These are phyloP conservation scores for Eucalyptus tenuipes DNA, from an alignment of 345 rosid species.

Conservation along the genomic window DNA sequence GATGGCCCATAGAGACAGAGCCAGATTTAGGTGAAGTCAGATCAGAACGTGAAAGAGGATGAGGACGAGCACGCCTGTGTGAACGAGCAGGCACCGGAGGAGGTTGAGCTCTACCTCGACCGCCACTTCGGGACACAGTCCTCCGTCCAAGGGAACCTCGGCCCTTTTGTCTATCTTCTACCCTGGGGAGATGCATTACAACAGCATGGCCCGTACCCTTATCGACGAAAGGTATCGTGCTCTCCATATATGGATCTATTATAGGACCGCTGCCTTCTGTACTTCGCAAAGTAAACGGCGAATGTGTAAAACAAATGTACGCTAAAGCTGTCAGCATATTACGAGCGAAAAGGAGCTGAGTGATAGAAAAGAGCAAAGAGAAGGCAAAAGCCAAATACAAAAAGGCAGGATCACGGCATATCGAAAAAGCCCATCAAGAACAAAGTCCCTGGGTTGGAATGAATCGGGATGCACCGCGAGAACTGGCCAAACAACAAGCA, in stretches of 20 bases:
- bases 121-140: slow-evolving; percentile 12
- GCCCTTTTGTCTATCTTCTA: background rate
- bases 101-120: slow-evolving; percentile 9
- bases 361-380: background rate
- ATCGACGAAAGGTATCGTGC: slow-evolving; percentile 3
- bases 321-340: background rate
- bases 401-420: background rate
- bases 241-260: slow-evolving; percentile 16
- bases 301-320: background rate
- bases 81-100: slow-evolving; percentile 1
- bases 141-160: slow-evolving; percentile 7
- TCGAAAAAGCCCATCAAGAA: background rate
- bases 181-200: background rate
- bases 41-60: background rate
- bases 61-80: background rate
- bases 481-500: background rate
- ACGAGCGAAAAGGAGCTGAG: background rate
- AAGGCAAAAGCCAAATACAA: background rate
- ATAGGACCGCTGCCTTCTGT: slow-evolving; percentile 34
- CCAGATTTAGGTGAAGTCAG: background rate
- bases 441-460: background rate
- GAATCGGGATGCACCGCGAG: background rate
- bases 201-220: slow-evolving; percentile 2
- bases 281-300: background rate
- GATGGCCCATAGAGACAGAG: slow-evolving; percentile 20